Evolutionary conservation across 108 stramenopile species (phyloP), one percentile per base, ranked within the genome.

Genomic region (Discostella pseudostelligera): DNA sequence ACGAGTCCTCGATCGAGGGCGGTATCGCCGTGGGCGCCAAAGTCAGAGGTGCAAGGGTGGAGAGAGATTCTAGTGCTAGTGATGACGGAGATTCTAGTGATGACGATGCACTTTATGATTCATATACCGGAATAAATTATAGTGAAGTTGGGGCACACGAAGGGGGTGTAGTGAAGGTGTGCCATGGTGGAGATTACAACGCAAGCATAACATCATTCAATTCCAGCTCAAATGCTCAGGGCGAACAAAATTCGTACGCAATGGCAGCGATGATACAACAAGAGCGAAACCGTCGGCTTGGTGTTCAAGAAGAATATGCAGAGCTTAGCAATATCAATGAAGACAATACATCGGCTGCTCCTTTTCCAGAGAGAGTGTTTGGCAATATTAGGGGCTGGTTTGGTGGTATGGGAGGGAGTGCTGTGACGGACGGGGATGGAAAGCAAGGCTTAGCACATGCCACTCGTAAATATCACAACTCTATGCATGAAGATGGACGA

Each of bases 301-400:
- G 74, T 12, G 65, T 75, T 16, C 35, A 47, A 12, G 32, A 56
- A 22, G 32, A 56, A 22, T 10, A 39, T 12, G 46, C 24, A 17
- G 51, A 54, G 20, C 19, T 11, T n/a, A 40, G 2, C 1, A 14
- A 16, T 36, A 16, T 9, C 9, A 48, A 0, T 24, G 42, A n/a
- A 14, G 6, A 3, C 1, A 53, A 7, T 24, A 3, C 12, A 56
- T 16, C 44, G 56, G 1, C 62, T 24, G 17, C 40, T 42, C 19
- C 49, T 25, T 42, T 25, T 44, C 46, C 61, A 16, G 44, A 45
- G 13, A 61, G 70, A 45, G 39, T 69, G 25, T 28, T 77, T 21
- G 62, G 76, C 28, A 65, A 69, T 43, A 69, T 77, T 14, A 48
- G 68, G 28, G 76, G 68, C 8, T 77, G 76, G 76, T 77, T 77